A percentile compares a stretch with the other conserved stretches of the same genome.
Evolutionary conservation across 2,329 filamentous ascomycete species (phyloP).

Genomic region (Apiospora rasikravindrae): DNA sequence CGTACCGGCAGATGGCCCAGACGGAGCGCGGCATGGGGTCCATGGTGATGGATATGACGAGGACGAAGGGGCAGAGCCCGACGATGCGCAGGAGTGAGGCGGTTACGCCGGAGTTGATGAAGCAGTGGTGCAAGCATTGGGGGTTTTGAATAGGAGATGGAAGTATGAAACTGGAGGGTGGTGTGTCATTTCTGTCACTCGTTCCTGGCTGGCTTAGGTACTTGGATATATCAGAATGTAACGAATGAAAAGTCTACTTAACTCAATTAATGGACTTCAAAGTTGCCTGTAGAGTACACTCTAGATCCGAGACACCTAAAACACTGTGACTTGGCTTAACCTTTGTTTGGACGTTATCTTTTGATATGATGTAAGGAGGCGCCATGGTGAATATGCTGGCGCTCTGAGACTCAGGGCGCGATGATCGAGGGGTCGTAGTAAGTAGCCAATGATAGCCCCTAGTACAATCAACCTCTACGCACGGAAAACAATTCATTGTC

Average conservation of each 20-base stretch:
- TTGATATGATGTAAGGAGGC: too few species aligned
- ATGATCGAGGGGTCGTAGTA: too few species aligned
- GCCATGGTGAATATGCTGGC: too few species aligned
- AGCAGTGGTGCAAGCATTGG: constrained; percentile 56
- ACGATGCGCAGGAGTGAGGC: constrained; percentile 48
- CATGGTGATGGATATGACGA: constrained; percentile 45
- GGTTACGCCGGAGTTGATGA: constrained; percentile 50
- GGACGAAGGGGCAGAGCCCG: constrained; percentile 45
- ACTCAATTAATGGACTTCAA: too few species aligned
- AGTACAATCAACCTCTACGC: too few species aligned
- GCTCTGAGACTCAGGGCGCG: too few species aligned
- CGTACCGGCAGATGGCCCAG: constrained; percentile 31
- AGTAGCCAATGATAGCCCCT: neutral
- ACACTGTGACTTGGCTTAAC: too few species aligned
- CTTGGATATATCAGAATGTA: neutral
- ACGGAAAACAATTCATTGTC: too few species aligned
- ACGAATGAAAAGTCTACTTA: neutral
- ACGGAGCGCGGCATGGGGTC: constrained; percentile 33
- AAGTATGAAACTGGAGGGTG: too few species aligned
- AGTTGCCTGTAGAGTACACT: neutral
- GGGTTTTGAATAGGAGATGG: constrained; percentile 30
- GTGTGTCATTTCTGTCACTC: neutral
- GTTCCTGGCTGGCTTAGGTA: neutral
- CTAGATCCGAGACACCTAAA: too few species aligned
- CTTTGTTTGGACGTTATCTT: too few species aligned